These are phyloP conservation scores for Hypoxylon lenormandii DNA, from an alignment of 495 filamentous ascomycete genomes.

Conservation along the genomic window DNA sequence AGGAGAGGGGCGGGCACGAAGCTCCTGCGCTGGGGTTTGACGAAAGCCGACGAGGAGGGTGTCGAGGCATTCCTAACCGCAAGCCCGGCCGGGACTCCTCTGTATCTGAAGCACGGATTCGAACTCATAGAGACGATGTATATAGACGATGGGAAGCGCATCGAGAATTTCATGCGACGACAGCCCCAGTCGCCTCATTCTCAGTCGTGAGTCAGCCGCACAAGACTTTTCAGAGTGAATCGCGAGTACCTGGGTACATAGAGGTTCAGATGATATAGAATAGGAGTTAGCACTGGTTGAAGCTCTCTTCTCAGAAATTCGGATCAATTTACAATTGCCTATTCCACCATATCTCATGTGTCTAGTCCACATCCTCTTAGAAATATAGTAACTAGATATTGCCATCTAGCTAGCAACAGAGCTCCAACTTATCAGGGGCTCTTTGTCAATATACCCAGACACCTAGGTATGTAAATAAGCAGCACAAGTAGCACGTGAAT, in stretches of 20 bases:
- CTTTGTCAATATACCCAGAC: too few relatives aligned
- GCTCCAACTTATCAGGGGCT: too few relatives aligned
- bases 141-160: slow-evolving; percentile 48
- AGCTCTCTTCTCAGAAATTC: too few relatives aligned
- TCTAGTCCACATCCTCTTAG: too few relatives aligned
- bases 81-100: slow-evolving; percentile 60
- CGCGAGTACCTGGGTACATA: not conserved
- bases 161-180: slow-evolving; percentile 52
- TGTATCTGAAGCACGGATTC: slow-evolving; percentile 70
- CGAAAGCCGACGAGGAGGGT: slow-evolving; percentile 62
- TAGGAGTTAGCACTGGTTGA: not conserved
- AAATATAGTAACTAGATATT: too few relatives aligned
- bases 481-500: too few relatives aligned
- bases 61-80: slow-evolving; percentile 67
- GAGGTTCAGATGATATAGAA: not conserved
- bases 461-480: too few relatives aligned
- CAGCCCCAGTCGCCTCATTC: slow-evolving; percentile 16
- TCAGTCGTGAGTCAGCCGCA: not conserved
- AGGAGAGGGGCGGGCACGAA: slow-evolving; percentile 63
- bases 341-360: too few relatives aligned
- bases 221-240: not conserved
- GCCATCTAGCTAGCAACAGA: too few relatives aligned
- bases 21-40: slow-evolving; percentile 63
- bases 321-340: too few relatives aligned
- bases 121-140: slow-evolving; percentile 54